Conservation (phyloP, 805 yeast species). For the Suhomyces vadensis region DNA sequence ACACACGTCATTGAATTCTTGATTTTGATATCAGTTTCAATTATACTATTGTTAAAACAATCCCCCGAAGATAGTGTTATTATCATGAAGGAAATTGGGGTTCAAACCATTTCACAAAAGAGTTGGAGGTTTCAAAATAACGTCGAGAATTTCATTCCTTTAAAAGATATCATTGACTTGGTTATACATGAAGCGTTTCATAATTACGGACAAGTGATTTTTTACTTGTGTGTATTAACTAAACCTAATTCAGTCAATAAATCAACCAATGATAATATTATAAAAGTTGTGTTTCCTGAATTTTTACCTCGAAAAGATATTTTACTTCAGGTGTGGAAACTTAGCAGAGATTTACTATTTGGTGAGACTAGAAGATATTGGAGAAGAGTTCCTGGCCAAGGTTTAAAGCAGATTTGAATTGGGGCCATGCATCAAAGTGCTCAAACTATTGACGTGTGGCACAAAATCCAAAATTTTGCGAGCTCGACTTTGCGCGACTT, state of each 20-base stretch:
- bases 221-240: conserved; percentile 61
- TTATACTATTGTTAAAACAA: conserved; percentile 26
- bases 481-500: neutral
- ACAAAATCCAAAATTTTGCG: neutral
- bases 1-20: neutral
- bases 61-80: conserved; percentile 44
- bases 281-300: conserved; percentile 42
- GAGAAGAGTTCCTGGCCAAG: conserved; percentile 41
- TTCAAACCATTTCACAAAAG: conserved; percentile 40
- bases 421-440: neutral
- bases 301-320: conserved; percentile 44
- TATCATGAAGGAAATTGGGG: conserved; percentile 47
- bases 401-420: conserved; percentile 23
- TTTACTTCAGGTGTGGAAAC: conserved; percentile 40
- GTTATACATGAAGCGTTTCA: conserved; percentile 76
- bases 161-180: conserved; percentile 57
- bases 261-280: conserved; percentile 18
- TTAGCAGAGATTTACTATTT: conserved; percentile 39
- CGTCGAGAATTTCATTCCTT: conserved; percentile 52
- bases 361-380: conserved; percentile 30
- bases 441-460: neutral
- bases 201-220: conserved; percentile 63
- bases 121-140: conserved; percentile 22
- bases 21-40: neutral
- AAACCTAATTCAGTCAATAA: conserved; percentile 23